Evolutionary conservation across 192 early-diverging fungal genomes (phyloP).

Genomic region (Cladochytrium replicatum): DNA sequence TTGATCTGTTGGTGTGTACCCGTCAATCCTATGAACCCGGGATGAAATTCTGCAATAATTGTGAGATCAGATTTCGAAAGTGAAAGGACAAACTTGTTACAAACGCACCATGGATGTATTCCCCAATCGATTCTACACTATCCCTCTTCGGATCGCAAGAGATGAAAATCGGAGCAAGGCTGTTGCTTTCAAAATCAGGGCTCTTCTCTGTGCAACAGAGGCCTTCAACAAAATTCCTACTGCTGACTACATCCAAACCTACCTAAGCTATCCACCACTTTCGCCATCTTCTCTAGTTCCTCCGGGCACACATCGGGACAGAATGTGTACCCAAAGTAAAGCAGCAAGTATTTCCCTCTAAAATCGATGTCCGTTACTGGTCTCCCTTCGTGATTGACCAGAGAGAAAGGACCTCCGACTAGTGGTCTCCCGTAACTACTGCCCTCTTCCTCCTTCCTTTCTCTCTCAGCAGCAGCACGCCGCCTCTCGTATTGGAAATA

Average conservation of each 20-base stretch:
- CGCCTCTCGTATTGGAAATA: constrained; percentile 32
- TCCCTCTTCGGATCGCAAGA: constrained; percentile 96
- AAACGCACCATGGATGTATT: constrained; percentile 36
- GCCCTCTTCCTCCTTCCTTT: constrained; percentile 18
- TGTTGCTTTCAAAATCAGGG: constrained; percentile 15
- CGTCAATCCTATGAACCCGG: constrained; percentile 84
- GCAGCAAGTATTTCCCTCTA: constrained; percentile 71
- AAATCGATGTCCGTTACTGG: constrained; percentile 65
- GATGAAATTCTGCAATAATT: constrained; percentile 70
- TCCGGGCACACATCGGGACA: constrained; percentile 99
- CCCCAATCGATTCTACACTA: constrained; percentile 64
- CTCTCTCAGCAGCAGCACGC: constrained; percentile 12
- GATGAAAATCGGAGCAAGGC: constrained; percentile 83
- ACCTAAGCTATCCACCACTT: constrained; percentile 69
- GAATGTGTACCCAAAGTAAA: constrained; percentile 99
- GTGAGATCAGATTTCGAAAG: not conserved
- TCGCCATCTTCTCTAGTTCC: constrained; percentile 95
- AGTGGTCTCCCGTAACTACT: constrained; percentile 65
- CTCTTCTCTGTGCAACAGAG: constrained; percentile 3
- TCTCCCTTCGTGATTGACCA: constrained; percentile 72
- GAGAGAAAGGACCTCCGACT: constrained; percentile 80
- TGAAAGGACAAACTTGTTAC: not conserved
- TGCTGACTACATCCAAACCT: constrained; percentile 15
- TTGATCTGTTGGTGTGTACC: constrained; percentile 77
- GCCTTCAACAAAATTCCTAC: constrained; percentile 6